Percentiles rank a stretch among this genome's conserved stretches.
Conservation (phyloP, 768 basidiomycete species). For the Lyophyllum shimeji region DNA sequence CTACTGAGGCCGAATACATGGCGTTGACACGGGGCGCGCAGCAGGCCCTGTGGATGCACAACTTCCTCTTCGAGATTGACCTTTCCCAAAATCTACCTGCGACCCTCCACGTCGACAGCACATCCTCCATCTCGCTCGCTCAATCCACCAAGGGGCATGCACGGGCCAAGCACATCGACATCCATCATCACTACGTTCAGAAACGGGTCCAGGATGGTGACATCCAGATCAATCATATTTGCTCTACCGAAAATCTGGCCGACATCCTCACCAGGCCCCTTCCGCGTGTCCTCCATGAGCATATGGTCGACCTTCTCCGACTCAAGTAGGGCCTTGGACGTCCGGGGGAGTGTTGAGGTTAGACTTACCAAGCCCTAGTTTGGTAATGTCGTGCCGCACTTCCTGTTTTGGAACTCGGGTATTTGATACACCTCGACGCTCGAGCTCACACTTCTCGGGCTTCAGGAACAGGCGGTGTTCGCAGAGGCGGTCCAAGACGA, state of each 20-base stretch:
- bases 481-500: too few species aligned
- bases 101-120: slow-evolving; percentile 24
- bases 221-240: slow-evolving; percentile 6
- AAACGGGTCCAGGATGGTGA: slow-evolving; percentile 17
- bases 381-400: too few species aligned
- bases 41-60: slow-evolving; percentile 24
- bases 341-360: slow-evolving; percentile 13
- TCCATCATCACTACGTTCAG: slow-evolving; percentile 26
- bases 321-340: background rate
- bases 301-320: background rate
- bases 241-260: slow-evolving; percentile 24
- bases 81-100: slow-evolving; percentile 4
- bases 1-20: slow-evolving; percentile 38
- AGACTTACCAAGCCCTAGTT: background rate
- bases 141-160: slow-evolving; percentile 25
- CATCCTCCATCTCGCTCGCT: slow-evolving; percentile 24
- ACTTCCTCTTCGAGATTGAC: slow-evolving; percentile 18
- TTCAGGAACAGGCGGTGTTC: too few species aligned
- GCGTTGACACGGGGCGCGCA: slow-evolving; percentile 21
- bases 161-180: slow-evolving; percentile 30
- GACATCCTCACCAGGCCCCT: slow-evolving; percentile 34
- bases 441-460: too few species aligned
- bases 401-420: too few species aligned
- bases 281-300: background rate
- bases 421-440: too few species aligned